Base-by-base conservation (phyloP, 805 yeast species). In the Deakozyma indianensis region DNA sequence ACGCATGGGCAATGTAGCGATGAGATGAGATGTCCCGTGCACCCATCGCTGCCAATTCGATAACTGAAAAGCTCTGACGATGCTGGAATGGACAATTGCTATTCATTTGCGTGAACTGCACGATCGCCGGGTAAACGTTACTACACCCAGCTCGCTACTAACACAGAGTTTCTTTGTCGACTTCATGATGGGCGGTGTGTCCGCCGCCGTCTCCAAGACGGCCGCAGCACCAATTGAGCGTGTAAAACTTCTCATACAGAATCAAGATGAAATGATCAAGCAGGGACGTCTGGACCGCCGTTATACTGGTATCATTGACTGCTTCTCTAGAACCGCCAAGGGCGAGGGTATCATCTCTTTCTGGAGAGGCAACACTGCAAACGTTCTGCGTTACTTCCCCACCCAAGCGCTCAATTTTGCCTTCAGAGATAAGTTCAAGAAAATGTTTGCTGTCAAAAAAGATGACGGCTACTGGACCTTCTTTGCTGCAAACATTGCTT, bases 361-460 rank as follows among this genome's bases (percentile, higher is more conserved):
- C 90, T 87, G 96, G 96, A 83, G 96, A 83, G 96, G 96, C 79
- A 87, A 87, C 88, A 88, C 96, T 56, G 96, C 96, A 64, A 87
- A 87, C 74, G 96, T 87, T 68, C 81, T 87, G 75, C 84, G 96
- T 78, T 87, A 88, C 80, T 87, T 87, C 94, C 96, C 96, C 71
- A 88, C 96, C 69, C 96, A 87, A 75, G 96, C 96, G 62, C 79
- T 87, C 67, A 87, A 87, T 83, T 88, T 87, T 64, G 96, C 96
- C 64, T 88, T 87, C 90, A 88, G 87, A 78, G 96, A 88, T 71
- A 83, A 85, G 75, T 84, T 88, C 76, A 87, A 87, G 81, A 78
- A 79, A 62, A 70, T 87, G 81, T 87, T 87, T 68, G 95, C 95
- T 74, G 86, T 86, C 86, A 87, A 87, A 81, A 87, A 87, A 80